phyloP scores from a whole-genome alignment of 768 basidiomycete genomes.

The Lepiota brunneoincarnata region DNA sequence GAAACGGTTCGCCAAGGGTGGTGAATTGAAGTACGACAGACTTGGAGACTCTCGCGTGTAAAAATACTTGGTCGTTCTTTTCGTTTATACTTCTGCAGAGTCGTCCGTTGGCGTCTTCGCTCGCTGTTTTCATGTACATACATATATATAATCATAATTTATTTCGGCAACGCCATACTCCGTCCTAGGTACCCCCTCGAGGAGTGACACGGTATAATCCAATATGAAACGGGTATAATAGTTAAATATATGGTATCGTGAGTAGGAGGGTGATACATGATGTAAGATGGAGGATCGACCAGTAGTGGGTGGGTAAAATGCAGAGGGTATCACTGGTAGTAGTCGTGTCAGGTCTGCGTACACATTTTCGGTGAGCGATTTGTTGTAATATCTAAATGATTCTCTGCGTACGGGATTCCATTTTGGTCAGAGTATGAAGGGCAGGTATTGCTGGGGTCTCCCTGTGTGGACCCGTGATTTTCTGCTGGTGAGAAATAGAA shows the following conservation, averaged over 20 bases:
- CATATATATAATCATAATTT: too few species aligned
- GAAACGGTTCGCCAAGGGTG: slow-evolving; percentile 36
- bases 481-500: neutral
- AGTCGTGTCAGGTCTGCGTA: slow-evolving; percentile 40
- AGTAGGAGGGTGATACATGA: slow-evolving; percentile 31
- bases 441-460: slow-evolving; percentile 50
- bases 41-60: slow-evolving; percentile 26
- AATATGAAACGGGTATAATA: neutral
- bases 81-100: too few species aligned
- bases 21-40: slow-evolving; percentile 39
- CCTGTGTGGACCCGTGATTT: slow-evolving; percentile 22
- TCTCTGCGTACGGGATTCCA: slow-evolving; percentile 55
- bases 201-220: too few species aligned
- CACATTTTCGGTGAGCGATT: neutral
- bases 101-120: too few species aligned
- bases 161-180: too few species aligned
- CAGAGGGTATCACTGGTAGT: slow-evolving; percentile 42
- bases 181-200: too few species aligned
- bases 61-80: too few species aligned
- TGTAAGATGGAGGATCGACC: slow-evolving; percentile 44
- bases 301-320: slow-evolving; percentile 30
- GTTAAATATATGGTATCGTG: neutral
- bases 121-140: too few species aligned
- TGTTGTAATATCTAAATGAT: neutral
- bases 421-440: slow-evolving; percentile 70